Evolutionary conservation across 2,329 filamentous ascomycete genomes (phyloP).

Genomic region (Phaeosphaeria sp.): DNA sequence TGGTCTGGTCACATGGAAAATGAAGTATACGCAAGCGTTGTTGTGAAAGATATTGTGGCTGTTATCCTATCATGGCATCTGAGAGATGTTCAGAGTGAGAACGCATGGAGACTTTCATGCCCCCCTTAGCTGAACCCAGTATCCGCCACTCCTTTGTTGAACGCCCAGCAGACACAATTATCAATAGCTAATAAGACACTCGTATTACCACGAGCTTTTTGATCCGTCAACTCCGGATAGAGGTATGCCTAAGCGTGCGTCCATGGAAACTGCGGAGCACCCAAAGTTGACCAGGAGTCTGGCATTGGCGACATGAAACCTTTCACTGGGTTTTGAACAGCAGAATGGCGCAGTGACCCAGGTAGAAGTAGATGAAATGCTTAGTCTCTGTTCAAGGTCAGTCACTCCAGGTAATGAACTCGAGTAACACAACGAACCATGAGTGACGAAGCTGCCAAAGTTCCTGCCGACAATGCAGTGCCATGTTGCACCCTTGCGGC

Average conservation of each 20-base stretch:
- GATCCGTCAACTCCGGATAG: neutral
- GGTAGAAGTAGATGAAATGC: conserved; percentile 99
- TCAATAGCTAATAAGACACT: neutral
- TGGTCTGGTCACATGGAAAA: neutral
- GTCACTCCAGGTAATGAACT: conserved; percentile 2
- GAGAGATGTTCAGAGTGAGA: neutral
- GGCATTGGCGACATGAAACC: neutral
- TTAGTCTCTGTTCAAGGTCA: conserved; percentile 77
- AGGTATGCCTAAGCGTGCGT: neutral
- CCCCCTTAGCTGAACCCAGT: neutral
- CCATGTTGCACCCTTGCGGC: conserved; percentile 97
- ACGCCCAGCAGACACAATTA: neutral
- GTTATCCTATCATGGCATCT: neutral
- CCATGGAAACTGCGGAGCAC: neutral
- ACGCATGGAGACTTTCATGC: neutral
- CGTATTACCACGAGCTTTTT: neutral
- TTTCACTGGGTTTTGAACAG: conserved; percentile 95
- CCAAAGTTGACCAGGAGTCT: neutral
- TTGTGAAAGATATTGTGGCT: neutral
- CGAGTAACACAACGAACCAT: conserved; percentile 66
- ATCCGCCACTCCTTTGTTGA: neutral
- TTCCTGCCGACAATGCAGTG: conserved; percentile 98
- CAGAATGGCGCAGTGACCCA: conserved; percentile 96
- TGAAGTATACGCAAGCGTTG: neutral
- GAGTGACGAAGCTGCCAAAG: conserved; percentile 98